phyloP scores from a whole-genome alignment of 148 eudicot genomes.

The Rhododendron simsii region DNA sequence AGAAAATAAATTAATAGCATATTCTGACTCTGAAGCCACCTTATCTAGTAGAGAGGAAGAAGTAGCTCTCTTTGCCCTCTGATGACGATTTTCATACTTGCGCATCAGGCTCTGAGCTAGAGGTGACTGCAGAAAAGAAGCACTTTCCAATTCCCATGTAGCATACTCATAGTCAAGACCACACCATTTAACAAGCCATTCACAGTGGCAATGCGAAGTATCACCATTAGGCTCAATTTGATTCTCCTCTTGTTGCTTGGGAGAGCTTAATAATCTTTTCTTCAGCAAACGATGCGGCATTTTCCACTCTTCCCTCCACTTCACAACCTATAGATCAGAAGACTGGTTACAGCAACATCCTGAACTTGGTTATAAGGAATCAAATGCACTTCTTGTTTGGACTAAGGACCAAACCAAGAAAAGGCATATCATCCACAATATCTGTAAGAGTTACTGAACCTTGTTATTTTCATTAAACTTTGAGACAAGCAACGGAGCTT shows the following conservation, averaged over 20 bases:
- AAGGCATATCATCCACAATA: conserved; percentile 1
- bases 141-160: conserved; percentile 65
- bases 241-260: conserved; percentile 15
- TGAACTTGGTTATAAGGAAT: neutral
- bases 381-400: neutral
- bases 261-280: conserved; percentile 44
- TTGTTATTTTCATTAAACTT: conserved; percentile 29
- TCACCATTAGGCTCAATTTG: conserved; percentile 13
- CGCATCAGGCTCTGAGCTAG: conserved; percentile 25
- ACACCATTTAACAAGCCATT: conserved; percentile 87
- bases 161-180: conserved; percentile 63
- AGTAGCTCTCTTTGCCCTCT: conserved; percentile 20
- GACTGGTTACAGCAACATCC: neutral
- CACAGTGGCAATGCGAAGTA: conserved; percentile 27
- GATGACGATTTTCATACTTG: conserved; percentile 25
- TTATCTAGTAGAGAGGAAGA: conserved; percentile 15
- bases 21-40: conserved; percentile 17
- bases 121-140: conserved; percentile 26
- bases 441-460: conserved; percentile 23
- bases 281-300: conserved; percentile 60
- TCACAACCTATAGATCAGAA: conserved; percentile 27
- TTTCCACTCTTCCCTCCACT: conserved; percentile 67
- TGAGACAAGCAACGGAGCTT: conserved; percentile 42
- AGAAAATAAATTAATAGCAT: neutral
- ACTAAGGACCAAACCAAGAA: neutral